Evolutionary conservation across 345 rosid genomes (phyloP).

Genomic region (Dovyalis caffra): DNA sequence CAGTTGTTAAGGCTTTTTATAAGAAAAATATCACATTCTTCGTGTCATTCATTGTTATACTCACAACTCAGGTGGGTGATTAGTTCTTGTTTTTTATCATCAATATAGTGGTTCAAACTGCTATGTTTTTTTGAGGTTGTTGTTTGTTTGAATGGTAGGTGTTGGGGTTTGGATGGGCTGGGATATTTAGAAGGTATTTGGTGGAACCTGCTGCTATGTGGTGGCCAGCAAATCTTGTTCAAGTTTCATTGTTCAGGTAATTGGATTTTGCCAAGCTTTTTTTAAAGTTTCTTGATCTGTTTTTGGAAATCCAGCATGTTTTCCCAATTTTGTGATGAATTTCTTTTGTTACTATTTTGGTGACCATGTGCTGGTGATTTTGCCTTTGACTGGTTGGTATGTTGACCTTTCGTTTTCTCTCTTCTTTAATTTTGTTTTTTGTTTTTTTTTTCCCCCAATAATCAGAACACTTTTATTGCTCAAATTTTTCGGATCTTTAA

Average conservation of each 20-base stretch:
- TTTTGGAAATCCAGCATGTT: neutral
- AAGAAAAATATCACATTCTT: conserved; percentile 75
- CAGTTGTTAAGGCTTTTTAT: conserved; percentile 85
- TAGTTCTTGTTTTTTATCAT: too few species aligned
- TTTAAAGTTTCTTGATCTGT: neutral
- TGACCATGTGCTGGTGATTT: neutral
- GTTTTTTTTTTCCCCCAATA: too few species aligned
- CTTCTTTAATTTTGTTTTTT: too few species aligned
- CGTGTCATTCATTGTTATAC: conserved; percentile 72
- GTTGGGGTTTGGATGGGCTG: conserved; percentile 99
- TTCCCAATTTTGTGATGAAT: too few species aligned
- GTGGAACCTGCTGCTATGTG: conserved; percentile 99
- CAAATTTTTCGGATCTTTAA: too few species aligned
- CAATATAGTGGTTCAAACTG: too few species aligned
- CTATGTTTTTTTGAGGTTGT: too few species aligned
- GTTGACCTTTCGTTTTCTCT: neutral
- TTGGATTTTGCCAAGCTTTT: neutral
- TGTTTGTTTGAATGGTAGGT: conserved; percentile 66
- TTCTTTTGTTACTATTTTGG: neutral
- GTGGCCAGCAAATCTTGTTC: conserved; percentile 99
- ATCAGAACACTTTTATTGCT: too few species aligned
- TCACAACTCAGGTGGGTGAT: conserved; percentile 78
- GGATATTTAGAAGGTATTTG: conserved; percentile 75
- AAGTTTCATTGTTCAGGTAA: conserved; percentile 94
- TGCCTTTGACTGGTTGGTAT: neutral